Conservation (phyloP, 176 grass and related monocot genomes). For the Hordeum vulgare region DNA sequence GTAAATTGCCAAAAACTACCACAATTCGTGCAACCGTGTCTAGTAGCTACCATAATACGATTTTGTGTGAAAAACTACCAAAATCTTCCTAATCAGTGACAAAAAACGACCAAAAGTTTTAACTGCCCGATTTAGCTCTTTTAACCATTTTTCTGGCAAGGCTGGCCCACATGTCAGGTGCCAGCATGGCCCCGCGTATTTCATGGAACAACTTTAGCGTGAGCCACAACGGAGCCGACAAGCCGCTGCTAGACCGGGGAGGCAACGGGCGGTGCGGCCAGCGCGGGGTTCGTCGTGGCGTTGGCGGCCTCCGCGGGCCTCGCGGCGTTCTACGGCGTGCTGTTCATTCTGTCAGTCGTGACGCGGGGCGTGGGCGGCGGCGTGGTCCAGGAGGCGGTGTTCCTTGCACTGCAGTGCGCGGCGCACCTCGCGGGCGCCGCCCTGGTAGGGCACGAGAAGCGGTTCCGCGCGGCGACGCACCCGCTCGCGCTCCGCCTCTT, state of each 20-base stretch:
- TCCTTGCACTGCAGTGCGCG: conserved; percentile 63
- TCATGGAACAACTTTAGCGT: too few relatives aligned
- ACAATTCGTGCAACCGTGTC: too few relatives aligned
- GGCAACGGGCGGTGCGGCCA: neutral
- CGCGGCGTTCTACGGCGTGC: conserved; percentile 36
- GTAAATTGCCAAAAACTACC: too few relatives aligned
- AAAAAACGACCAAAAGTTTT: too few relatives aligned
- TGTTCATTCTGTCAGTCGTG: conserved; percentile 27
- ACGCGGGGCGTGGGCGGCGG: neutral
- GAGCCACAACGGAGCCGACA: conserved; percentile 10
- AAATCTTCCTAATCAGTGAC: too few relatives aligned
- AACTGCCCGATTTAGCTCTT: too few relatives aligned
- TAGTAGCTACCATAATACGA: too few relatives aligned
- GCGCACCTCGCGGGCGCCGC: conserved; percentile 44
- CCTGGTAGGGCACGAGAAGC: conserved; percentile 52
- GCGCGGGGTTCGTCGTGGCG: conserved; percentile 38
- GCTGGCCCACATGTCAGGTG: too few relatives aligned
- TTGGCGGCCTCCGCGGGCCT: conserved; percentile 38
- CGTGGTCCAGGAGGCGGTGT: conserved; percentile 22
- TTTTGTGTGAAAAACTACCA: too few relatives aligned
- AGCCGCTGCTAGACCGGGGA: conserved; percentile 41
- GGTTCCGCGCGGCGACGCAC: conserved; percentile 45
- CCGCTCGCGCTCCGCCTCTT: conserved; percentile 60
- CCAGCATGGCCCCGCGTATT: too few relatives aligned
- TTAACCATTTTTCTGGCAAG: too few relatives aligned